Evolutionary conservation across 2,329 filamentous ascomycete genomes (phyloP), one percentile per base, ranked within the genome.

Genomic region (Trichoderma pleuroti): DNA sequence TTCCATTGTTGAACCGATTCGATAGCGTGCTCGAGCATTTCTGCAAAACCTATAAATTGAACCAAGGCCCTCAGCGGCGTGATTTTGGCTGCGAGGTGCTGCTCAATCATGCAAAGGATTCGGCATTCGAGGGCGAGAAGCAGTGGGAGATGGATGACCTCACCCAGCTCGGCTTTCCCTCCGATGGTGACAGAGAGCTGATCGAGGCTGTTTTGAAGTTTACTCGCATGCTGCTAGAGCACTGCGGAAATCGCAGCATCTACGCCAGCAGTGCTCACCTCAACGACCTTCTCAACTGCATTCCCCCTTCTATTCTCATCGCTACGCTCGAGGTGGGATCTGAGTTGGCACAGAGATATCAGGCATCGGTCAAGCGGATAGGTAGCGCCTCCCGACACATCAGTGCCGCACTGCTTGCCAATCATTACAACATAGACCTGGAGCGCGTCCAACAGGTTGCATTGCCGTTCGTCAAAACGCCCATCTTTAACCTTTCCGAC

Each of bases 211-310:
- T 98, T 68, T 85, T 99, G 72, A 86, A 88, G 75, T 99, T 99
- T 81, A 97, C 94, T 26, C 89, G 91, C 72, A 88, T 97, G 80
- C 86, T 99, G 34, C 84, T 98, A 65, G 93, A 98, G 79, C 96
- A 97, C 79, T 99, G 96, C 81, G 96, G 95, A 72, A 99, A 99
- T 78, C 88, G 97, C 75, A 98, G 94, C 82, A 90, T 99, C 76
- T 99, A 98, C 80, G 93, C 92, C 72, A 99, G 96, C 84, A 98
- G 95, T 79, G 87, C 91, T 74, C 93, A 97, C 76, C 84, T 99
- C 72, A 96, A 95, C 78, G 91, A 94, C 78, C 86, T 99, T 52
- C 87, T 99, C 71, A 93, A 98, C 80, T 95, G 92, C 57, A 95
- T 93, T 3, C 94, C 92, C 28, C 86, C 95, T 70, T 88, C 90